Evolutionary conservation across 169 alveolate genomes (phyloP), one percentile per base, ranked within the genome.

Genomic region (Eimeria tenella): DNA sequence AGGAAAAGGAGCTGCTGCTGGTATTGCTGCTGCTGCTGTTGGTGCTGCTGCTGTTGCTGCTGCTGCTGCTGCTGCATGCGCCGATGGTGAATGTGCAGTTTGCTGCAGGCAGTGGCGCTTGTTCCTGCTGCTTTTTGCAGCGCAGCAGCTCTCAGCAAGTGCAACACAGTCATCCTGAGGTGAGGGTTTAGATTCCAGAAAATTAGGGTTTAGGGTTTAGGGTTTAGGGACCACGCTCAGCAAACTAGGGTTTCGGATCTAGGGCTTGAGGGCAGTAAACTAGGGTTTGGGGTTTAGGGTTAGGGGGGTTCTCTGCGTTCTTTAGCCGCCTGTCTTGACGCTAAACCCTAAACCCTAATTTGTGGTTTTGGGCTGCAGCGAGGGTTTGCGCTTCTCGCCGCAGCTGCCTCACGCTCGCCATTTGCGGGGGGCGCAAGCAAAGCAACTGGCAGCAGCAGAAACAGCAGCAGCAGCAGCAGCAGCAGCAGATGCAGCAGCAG

Each of bases 381-480:
- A 65, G 75, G 75, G 75, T n/a, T 21, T 65, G 31, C 17, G 75
- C 9, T 65, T 65, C 75, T 65, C 75, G 8, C 75, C 75, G 25
- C 75, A 65, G 75, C 23, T n/a, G 42, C 75, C 75, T n/a, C 17
- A 65, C 42, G 13, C 9, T 8, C 75, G 75, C 5, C 75, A 10
- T 21, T 5, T 19, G 7, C 75, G 75, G 23, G 75, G 75, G 31
- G 31, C 75, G 13, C 75, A 65, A 5, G 75, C 75, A 65, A 65
- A 65, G 75, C 75, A n/a, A 21, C 42, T 13, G 25, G 75, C 75
- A 9, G 75, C 75, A 13, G 75, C 17, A 65, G 75, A 65, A 21
- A 65, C 75, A 65, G 75, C 75, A 65, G 75, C 75, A 65, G 75
- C 75, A 9, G 42, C 42, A n/a, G n/a, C n/a, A n/a, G n/a, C n/a